Conservation (phyloP, 192 early-diverging fungal genomes). For the Podila epigama region DNA sequence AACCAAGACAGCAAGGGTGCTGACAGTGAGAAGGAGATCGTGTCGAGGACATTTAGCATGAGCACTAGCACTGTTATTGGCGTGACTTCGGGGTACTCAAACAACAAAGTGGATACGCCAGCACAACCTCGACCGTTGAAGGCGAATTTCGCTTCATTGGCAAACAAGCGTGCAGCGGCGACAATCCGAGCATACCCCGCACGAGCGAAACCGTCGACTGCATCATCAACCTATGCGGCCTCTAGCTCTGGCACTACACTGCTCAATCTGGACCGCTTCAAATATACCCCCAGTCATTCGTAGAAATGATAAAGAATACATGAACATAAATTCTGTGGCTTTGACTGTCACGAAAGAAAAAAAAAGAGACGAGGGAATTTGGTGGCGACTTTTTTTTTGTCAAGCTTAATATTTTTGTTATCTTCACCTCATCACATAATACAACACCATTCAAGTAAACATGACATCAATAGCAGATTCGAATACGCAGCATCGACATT, state of each 20-base stretch:
- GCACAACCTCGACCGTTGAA: not conserved
- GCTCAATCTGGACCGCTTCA: conserved; percentile 26
- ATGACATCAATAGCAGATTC: no score
- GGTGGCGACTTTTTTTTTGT: no score
- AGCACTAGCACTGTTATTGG: not conserved
- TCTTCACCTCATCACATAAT: no score
- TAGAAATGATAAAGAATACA: not conserved
- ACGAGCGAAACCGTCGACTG: not conserved
- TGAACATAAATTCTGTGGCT: not conserved
- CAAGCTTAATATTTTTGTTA: no score
- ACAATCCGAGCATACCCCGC: not conserved
- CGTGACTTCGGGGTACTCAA: not conserved
- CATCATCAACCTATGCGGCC: not conserved
- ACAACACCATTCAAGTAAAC: no score
- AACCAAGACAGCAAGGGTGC: not conserved
- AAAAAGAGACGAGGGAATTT: no score
- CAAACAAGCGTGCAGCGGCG: not conserved
- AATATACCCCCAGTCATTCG: conserved; percentile 14
- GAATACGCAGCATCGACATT: no score
- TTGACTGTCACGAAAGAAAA: no score
- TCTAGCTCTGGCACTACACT: not conserved
- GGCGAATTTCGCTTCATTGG: not conserved
- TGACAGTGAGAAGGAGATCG: not conserved
- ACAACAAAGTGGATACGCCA: conserved; percentile 4
- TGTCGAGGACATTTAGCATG: not conserved